A percentile compares a stretch with the other conserved stretches of the same genome.
phyloP scores from a whole-genome alignment of 495 filamentous ascomycete species.

The Penicillium cinerascens region DNA sequence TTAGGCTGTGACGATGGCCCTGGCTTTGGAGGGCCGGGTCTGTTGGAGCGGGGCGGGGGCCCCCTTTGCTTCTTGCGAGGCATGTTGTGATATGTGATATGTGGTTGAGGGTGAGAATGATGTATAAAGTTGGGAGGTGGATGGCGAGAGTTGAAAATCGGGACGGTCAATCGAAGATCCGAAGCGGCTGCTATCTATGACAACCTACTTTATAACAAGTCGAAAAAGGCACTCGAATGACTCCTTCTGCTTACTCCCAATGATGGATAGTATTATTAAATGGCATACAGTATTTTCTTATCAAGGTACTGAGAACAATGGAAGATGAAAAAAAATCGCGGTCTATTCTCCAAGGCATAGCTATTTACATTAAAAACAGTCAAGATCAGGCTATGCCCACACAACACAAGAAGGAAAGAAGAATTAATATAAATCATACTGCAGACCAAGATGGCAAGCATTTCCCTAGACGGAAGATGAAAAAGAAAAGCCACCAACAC shows the following conservation, averaged over 20 bases:
- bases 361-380: constrained; percentile 24
- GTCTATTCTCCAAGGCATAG: constrained; percentile 28
- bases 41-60: constrained; percentile 5
- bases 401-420: constrained; percentile 6
- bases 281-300: no score
- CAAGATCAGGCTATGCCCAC: constrained; percentile 25
- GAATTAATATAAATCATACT: constrained; percentile 25
- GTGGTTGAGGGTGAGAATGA: neutral
- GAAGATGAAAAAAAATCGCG: no score
- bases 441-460: constrained; percentile 10
- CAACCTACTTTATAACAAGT: neutral
- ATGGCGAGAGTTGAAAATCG: neutral
- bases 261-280: no score
- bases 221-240: neutral
- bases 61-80: constrained; percentile 25
- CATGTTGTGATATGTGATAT: neutral
- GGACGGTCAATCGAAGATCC: constrained; percentile 27
- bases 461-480: constrained; percentile 14
- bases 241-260: neutral
- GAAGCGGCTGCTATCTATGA: neutral
- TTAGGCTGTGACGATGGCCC: constrained; percentile 3
- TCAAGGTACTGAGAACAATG: no score
- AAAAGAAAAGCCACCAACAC: constrained; percentile 30
- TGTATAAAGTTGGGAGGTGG: neutral
- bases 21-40: constrained; percentile 5